Evolutionary conservation across 441 rosid genomes (phyloP), one percentile per base, ranked within the genome.

Genomic region (Hura crepitans): DNA sequence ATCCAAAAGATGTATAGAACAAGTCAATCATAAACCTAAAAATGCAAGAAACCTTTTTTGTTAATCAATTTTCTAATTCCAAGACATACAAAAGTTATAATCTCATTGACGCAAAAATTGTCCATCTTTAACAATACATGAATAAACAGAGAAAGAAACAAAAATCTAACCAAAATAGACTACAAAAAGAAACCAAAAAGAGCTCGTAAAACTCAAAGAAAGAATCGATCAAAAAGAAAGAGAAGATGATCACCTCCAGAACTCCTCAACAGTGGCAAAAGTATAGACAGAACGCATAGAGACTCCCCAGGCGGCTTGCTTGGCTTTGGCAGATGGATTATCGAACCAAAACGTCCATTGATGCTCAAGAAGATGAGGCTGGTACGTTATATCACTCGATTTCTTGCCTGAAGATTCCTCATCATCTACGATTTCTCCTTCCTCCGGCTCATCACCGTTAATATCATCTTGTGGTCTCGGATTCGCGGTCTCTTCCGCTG

Each of bases 301-400:
- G 63, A 82, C 82, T n/a, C 95, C 99, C 98, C 97, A 92, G 54
- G 77, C 23, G 43, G 81, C 56, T 60, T 84, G 92, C 64, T 82
- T 90, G 6, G 75, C 56, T 82, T 87, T 95, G 22, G 82, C 86
- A 17, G 74, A 53, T 2, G 89, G 90, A 46, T 83, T 88, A 68
- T 92, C 96, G 66, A 90, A 92, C 97, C 99, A 92, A 75, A 89
- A 90, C 22, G 97, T 90, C 98, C 97, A 92, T 0, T 85, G 79
- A 56, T 86, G 87, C 73, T 88, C 92, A 43, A 92, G 90, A 0
- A 83, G 93, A 74, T 92, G 92, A 10, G 87, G 76, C 73, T 85
- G 70, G 61, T 79, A 72, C 8, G 69, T 70, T 20, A 42, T 63
- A 14, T 64, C 74, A 68, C 63, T 55, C 11, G 74, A 75, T 76